Evolutionary conservation across 495 filamentous ascomycete species (phyloP), one percentile per base, ranked within the genome.

Genomic region (Patellaria atrata): DNA sequence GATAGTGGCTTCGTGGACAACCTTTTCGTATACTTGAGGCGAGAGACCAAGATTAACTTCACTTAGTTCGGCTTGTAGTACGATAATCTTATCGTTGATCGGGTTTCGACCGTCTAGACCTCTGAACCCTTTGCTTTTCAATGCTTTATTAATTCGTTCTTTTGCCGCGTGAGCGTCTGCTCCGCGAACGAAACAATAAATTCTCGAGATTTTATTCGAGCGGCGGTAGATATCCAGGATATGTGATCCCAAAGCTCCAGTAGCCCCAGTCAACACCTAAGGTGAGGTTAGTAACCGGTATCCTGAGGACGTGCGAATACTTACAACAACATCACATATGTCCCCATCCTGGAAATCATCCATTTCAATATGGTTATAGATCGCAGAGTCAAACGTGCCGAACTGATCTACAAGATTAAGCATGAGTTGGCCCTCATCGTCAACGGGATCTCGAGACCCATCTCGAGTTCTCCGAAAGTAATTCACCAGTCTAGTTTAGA

Each of bases 141-240:
- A 52, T 13, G 63, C 62, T 38, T 69, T 59, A 10, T 43, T 41
- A n/a, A 79, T 50, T 13, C 71, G 61, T 14, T 50, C 46, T 19
- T 43, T 48, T 7, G 70, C 70, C n/a, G 63, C 57, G n/a, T 50
- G 40, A 1, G 37, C n/a, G 11, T 59, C 58, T 11, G 48, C 32
- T n/a, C 64, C 69, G 11, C 72, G 67, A 23, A 75, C 60, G 18
- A 75, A 58, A 45, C 71, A 77, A 45, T 68, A 63, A 4, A 79
- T 54, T 9, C 52, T 57, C 4, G 29, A 36, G 3, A 71, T 52
- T 3, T 50, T 22, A 12, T 45, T 37, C 7, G 48, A 47, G 3
- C 48, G 38, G 20, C 48, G 52, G 7, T 74, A 44, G 12, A 58
- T 51, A 13, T 60, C 44, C 4, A 77, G 60, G 8, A 77, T 61